Percentiles rank a stretch among this genome's conserved stretches.
Evolutionary conservation across 441 rosid genomes (phyloP).

Genomic region (Macaranga tanarius): DNA sequence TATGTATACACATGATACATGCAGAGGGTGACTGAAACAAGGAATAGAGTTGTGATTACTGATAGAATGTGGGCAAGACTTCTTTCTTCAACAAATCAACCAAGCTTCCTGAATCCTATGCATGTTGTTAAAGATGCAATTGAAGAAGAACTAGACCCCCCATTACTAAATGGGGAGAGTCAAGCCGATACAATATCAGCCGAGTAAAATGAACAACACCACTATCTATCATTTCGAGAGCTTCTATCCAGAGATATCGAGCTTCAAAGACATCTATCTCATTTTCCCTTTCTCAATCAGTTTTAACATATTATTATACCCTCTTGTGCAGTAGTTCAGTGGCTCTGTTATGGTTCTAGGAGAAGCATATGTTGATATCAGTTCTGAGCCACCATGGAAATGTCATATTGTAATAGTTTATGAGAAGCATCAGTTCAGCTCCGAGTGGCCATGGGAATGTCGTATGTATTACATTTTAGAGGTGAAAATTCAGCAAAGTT

Average conservation of each 20-base stretch:
- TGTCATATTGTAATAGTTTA: too few species aligned
- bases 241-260: neutral
- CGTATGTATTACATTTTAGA: too few species aligned
- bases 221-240: neutral
- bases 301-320: neutral
- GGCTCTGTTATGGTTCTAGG: too few species aligned
- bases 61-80: slow-evolving; percentile 92
- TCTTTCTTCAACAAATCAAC: slow-evolving; percentile 67
- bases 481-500: too few species aligned
- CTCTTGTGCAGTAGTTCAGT: too few species aligned
- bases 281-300: neutral
- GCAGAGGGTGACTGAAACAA: slow-evolving; percentile 60
- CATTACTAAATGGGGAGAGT: slow-evolving; percentile 2
- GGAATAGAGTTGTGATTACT: slow-evolving; percentile 67
- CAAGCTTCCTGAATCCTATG: slow-evolving; percentile 55
- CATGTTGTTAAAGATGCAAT: slow-evolving; percentile 23
- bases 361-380: too few species aligned
- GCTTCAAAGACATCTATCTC: neutral
- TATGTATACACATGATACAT: neutral
- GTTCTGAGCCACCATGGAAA: too few species aligned
- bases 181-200: neutral
- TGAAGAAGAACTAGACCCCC: slow-evolving; percentile 23
- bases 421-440: too few species aligned
- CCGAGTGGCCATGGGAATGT: too few species aligned
- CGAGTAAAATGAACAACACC: slow-evolving; percentile 1